Conservation (phyloP, 306 rosid species). For the Glycine soja region DNA sequence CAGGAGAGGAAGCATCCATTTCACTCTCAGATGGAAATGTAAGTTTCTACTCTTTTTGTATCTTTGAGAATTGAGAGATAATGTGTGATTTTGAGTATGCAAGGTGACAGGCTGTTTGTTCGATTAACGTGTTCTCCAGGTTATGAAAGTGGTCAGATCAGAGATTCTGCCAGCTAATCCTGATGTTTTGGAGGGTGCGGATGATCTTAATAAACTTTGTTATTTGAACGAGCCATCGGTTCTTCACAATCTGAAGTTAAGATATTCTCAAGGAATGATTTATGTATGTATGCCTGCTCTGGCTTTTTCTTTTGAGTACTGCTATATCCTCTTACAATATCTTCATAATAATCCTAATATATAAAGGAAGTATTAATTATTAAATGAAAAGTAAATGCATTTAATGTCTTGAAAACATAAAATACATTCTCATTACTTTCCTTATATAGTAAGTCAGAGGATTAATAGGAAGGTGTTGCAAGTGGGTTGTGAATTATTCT, state of each 20-base stretch:
- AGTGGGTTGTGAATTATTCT: neutral
- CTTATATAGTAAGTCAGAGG: slow-evolving; percentile 1
- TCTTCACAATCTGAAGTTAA: slow-evolving; percentile 70
- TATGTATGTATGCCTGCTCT: slow-evolving; percentile 71
- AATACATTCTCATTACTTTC: neutral
- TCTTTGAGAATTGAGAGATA: slow-evolving; percentile 38
- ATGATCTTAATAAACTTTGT: slow-evolving; percentile 84
- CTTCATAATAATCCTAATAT: slow-evolving; percentile 7
- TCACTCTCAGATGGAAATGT: slow-evolving; percentile 78
- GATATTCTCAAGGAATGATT: slow-evolving; percentile 77
- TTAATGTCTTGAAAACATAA: neutral
- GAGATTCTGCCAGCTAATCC: slow-evolving; percentile 94
- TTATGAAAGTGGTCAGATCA: slow-evolving; percentile 63
- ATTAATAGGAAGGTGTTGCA: neutral
- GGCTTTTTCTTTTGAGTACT: slow-evolving; percentile 18
- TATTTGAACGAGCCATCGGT: slow-evolving; percentile 91
- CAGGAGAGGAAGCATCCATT: slow-evolving; percentile 67
- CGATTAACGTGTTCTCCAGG: slow-evolving; percentile 60
- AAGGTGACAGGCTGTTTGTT: slow-evolving; percentile 46
- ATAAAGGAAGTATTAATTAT: neutral
- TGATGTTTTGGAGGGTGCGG: slow-evolving; percentile 72
- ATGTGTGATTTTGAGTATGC: slow-evolving; percentile 35
- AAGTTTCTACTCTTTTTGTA: slow-evolving; percentile 42
- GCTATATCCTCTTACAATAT: neutral
- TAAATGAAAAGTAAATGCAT: neutral